Evolutionary conservation across 352 stramenopile species (phyloP), one percentile per base, ranked within the genome.

Genomic region (Phytophthora hibernalis): DNA sequence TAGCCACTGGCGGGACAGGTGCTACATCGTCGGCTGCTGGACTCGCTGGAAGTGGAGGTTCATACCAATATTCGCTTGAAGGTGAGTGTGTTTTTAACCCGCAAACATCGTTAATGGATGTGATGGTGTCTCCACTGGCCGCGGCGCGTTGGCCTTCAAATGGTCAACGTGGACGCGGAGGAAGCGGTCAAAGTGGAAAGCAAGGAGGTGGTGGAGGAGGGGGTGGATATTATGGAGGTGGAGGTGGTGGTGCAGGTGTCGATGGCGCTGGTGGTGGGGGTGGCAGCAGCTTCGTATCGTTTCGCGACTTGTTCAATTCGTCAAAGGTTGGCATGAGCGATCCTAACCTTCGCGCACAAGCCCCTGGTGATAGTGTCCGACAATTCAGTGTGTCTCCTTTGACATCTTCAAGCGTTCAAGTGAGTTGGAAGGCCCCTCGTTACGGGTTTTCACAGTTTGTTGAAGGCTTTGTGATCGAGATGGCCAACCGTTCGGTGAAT

Each of bases 121-220:
- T 82, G 12, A 49, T 54, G 13, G 56, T 69, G 21, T 55, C 66
- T 18, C 54, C 76, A 7, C 40, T 79, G 5, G 28, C 48, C 18
- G 76, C 72, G 9, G 65, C 68, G 8, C 57, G 56, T 24, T 82
- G 45, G 63, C 56, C 86, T 12, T 80, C 84, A 4, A 69, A 67
- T 15, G 82, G 84, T 9, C 74, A 72, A 43, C 59, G 58, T 28
- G 20, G 66, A 20, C 44, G 44, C 5, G 83, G 89, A 3, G 89
- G 89, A 3, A 79, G 82, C 18, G 89, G 87, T 4, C 82, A 92
- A 61, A 83, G 91, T 38, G 87, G 89, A 1, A 87, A 89, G 53
- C 82, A 93, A 58, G 84, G 69, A 12, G 87, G 89, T n/a, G 89
- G 89, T 5, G 89, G 89, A 5, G 89, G 87, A 38, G 89, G 89